A percentile compares a stretch with the other conserved stretches of the same genome.
Evolutionary conservation across 2,329 filamentous ascomycete species (phyloP).

Genomic region (Talaromyces piceae): DNA sequence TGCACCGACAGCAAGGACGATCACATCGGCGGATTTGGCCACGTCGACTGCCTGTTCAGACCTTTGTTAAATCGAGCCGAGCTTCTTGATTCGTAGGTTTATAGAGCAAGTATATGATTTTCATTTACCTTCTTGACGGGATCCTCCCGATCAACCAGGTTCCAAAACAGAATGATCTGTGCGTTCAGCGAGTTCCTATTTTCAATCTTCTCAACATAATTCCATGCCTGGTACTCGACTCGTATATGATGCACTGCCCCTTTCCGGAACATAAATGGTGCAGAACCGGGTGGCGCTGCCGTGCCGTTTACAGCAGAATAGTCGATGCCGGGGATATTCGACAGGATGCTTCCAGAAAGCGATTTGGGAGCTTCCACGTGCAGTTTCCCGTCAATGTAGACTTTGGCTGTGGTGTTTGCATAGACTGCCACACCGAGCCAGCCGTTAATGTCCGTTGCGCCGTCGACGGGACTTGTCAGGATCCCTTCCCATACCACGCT

Average conservation of each 20-base stretch:
- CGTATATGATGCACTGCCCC: conserved; percentile 26
- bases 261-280: background rate
- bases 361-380: conserved; percentile 7
- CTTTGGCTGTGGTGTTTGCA: conserved; percentile 32
- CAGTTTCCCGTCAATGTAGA: background rate
- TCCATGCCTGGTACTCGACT: conserved; percentile 39
- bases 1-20: conserved; percentile 36
- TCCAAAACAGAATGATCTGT: conserved; percentile 40
- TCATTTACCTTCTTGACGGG: conserved; percentile 15
- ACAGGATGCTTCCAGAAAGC: background rate
- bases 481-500: conserved; percentile 39
- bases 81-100: too few species aligned
- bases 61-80: too few species aligned
- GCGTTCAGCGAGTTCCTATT: conserved; percentile 37
- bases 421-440: conserved; percentile 39
- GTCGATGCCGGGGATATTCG: background rate
- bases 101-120: too few species aligned
- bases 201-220: conserved; percentile 26
- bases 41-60: background rate
- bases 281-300: background rate
- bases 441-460: conserved; percentile 32
- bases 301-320: background rate
- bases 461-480: conserved; percentile 31
- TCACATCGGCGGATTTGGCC: conserved; percentile 30
- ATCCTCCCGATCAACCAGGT: conserved; percentile 33